phyloP scores from a whole-genome alignment of 2,329 filamentous ascomycete genomes.

The Diaporthe destruens region DNA sequence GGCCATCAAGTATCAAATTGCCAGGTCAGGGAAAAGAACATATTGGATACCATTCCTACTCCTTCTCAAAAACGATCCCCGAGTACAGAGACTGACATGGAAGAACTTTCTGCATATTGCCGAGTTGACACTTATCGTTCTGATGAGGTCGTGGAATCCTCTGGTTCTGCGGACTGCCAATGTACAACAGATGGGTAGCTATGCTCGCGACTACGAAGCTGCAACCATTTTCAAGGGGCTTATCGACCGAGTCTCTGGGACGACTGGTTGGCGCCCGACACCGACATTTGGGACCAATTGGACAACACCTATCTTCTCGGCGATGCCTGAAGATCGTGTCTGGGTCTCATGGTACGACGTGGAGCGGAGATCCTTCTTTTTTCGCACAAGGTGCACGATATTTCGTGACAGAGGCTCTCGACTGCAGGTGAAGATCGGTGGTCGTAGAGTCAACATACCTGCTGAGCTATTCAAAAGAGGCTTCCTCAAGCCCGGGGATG shows the following conservation, averaged over 20 bases:
- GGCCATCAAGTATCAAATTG: no score
- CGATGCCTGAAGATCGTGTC: not conserved
- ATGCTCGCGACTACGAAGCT: not conserved
- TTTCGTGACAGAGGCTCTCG: not conserved
- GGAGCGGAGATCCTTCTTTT: not conserved
- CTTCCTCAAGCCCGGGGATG: not conserved
- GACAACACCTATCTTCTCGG: conserved; percentile 2
- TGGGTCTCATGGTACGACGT: not conserved
- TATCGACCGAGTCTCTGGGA: not conserved
- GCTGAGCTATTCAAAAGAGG: no score
- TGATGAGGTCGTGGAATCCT: not conserved
- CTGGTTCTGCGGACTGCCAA: not conserved
- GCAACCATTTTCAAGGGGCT: not conserved
- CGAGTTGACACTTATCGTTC: not conserved
- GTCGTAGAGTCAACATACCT: no score
- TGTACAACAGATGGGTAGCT: not conserved
- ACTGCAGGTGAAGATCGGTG: not conserved
- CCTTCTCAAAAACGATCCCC: no score
- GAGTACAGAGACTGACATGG: not conserved
- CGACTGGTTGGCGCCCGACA: not conserved
- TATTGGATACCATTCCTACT: no score
- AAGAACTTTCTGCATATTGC: not conserved
- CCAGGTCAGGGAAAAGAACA: no score
- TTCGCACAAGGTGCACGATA: not conserved
- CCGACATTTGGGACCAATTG: not conserved